Base-by-base conservation (phyloP, 2,329 filamentous ascomycete genomes). In the Cladosporium sp. region DNA sequence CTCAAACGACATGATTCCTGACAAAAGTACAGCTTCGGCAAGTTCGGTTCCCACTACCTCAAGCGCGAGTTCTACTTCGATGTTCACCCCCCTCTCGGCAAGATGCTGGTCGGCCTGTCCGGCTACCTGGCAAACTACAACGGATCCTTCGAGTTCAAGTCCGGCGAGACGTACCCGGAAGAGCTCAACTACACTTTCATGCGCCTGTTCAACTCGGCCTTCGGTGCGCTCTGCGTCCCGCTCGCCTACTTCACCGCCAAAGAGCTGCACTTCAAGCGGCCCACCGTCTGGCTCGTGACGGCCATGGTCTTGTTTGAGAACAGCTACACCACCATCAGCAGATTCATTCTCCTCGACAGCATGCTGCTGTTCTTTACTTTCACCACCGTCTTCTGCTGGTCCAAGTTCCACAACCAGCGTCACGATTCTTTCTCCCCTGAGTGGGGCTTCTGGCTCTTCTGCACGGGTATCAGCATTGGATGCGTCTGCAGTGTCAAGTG, bases 11-110 rank as follows among this genome's bases (percentile, higher is more conserved):
- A 27, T 18, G 22, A 9, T 30, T 17, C 18, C 40, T 50, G 18
- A 50, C 32, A 9, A 11, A 12, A 15, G 15, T 8, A 50, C 49
- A 51, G 49, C 71, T 95, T 95, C 70, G 89, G 89, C 68, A 99
- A 99, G 76, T 99, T 99, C 71, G 93, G 93, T 58, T 97, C 92
- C 63, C 92, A 99, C 74, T 99, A 99, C 72, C 85, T 99, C 68
- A 96, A 99, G 72, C 89, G 92, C 70, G 93, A 99, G 73, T 96
- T 97, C 78, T 99, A 99, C 80, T 99, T 99, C 75, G 89, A 95
- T 78, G 87, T 95, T 52, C 89, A 95, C 71, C 93, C 93, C 58
- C 93, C 93, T 49, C 83, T 99, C 55, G 93, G 93, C 68, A 99
- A 99, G 78, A 97, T 99, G 83, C 84, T 99, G 51, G 92, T 99